Evolutionary conservation across 345 rosid genomes (phyloP), one percentile per base, ranked within the genome.

Genomic region (Pistacia integerrima): DNA sequence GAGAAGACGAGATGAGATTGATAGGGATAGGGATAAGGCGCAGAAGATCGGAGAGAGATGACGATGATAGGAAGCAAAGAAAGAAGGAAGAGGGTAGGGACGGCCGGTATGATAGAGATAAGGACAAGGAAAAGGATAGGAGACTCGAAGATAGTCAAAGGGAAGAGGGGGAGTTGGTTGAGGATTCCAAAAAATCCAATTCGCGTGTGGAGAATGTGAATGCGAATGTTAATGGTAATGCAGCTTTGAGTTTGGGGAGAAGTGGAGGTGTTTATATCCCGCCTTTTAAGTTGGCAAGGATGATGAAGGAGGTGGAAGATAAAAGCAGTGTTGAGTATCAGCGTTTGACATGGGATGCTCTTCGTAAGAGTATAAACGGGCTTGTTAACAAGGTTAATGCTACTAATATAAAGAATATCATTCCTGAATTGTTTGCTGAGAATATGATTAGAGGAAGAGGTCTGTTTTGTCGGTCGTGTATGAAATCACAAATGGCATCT

Each of bases 401-500:
- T 11, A 80, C 92, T 16, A 93, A 93, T 79, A 90, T 95, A 28
- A 91, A 92, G 84, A 93, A 93, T 68, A 93, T 95, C 14, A 88
- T 93, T 38, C 97, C 93, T 5, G 97, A 92, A 74, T 86, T 95
- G 67, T 93, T 95, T 71, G 91, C 94, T 0, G 97, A 95, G 83
- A 95, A 95, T 82, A 72, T 95, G 78, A 92, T 95, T 59, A 81
- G 98, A 44, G 98, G 98, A 67, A 87, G 98, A 62, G 99, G 97
- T 63, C 92, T 95, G 38, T 93, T 95, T 75, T 92, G 97, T 74
- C 88, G 97, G 28, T 93, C 97, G 0, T 96, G 97, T 82, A 86
- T 93, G 94, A 95, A 96, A 78, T 95, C 99, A 28, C 99, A 95
- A 74, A 92, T 95, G 96, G 98, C 99, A 20, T 95, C 98, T 69